Evolutionary conservation across 2,329 filamentous ascomycete genomes (phyloP), one percentile per base, ranked within the genome.

Genomic region (Onygena corvina): DNA sequence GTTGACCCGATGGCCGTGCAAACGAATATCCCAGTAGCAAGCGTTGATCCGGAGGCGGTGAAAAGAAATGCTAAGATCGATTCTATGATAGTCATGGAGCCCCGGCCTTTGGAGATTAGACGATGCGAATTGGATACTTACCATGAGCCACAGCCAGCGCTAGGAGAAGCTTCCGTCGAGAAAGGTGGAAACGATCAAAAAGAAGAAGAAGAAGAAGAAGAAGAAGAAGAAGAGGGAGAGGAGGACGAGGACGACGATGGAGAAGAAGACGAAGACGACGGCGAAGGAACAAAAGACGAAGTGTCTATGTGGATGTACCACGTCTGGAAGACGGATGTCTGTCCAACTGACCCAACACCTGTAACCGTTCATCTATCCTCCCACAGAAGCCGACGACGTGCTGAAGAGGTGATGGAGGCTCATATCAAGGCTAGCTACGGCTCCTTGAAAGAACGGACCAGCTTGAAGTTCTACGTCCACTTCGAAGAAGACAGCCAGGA

Each of bases 301-400:
- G 23, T 46, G 44, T 21, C 20, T 11, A 42, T 54, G 20, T 54
- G 50, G 50, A 9, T 18, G 4, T 54, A 54, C 40, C 30, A 48
- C 16, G 50, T 54, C 2, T 52, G 47, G 44, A 20, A 44, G 7
- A 33, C 30, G 5, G 51, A 50, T 8, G 21, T 23, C 8, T 35
- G 38, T 11, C n/a, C 33, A 16, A 18, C 16, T 3, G 46, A 36
- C 8, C n/a, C 44, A 46, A 16, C 46, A 4, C 30, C 34, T 18
- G 14, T 36, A 1, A 16, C n/a, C 21, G 35, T 47, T 7, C 16
- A 27, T 25, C 12, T 54, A 8, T 27, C 20, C 2, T 50, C 48
- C 3, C 51, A 42, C 16, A n/a, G 49, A 4, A 52, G 25, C n/a
- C 50, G 38, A 25, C 29, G 2, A 2, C 50, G 42, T 25, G 52